Evolutionary conservation across 306 rosid genomes (phyloP).

Genomic region (Phaseolus lunatus): DNA sequence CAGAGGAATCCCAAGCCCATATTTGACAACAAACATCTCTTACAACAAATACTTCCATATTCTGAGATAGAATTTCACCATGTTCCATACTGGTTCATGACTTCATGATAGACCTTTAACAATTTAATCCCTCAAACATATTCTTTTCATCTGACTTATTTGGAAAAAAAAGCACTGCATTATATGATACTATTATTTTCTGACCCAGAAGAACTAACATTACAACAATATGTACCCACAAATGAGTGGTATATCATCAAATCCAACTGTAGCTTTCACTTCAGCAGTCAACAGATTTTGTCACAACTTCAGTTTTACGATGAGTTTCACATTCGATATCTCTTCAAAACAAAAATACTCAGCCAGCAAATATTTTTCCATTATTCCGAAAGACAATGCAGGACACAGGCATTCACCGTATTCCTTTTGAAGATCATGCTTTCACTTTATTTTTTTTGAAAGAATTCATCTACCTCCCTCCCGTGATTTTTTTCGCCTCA

Average conservation of each 20-base stretch:
- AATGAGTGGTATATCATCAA: slow-evolving; percentile 21
- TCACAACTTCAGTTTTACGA: slow-evolving; percentile 41
- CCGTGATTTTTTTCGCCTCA: slow-evolving; percentile 34
- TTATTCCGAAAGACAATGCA: slow-evolving; percentile 44
- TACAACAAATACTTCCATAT: slow-evolving; percentile 53
- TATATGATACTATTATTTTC: slow-evolving; percentile 38
- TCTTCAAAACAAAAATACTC: slow-evolving; percentile 38
- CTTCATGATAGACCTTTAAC: slow-evolving; percentile 44
- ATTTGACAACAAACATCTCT: slow-evolving; percentile 54
- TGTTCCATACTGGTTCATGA: slow-evolving; percentile 43
- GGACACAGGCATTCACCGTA: slow-evolving; percentile 21
- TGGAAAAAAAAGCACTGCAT: slow-evolving; percentile 41
- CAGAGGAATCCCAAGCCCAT: slow-evolving; percentile 55
- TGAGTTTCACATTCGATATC: slow-evolving; percentile 37
- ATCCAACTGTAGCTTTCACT: slow-evolving; percentile 38
- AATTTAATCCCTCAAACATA: slow-evolving; percentile 40
- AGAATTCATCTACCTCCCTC: slow-evolving; percentile 47
- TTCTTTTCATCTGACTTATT: slow-evolving; percentile 44
- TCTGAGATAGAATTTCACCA: slow-evolving; percentile 52
- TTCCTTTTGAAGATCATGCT: slow-evolving; percentile 37
- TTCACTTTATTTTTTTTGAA: slow-evolving; percentile 26
- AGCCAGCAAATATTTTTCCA: slow-evolving; percentile 38
- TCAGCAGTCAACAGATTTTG: slow-evolving; percentile 38
- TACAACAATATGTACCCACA: slow-evolving; percentile 40
- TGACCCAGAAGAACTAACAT: slow-evolving; percentile 35